These are phyloP conservation scores for Colletotrichum viniferum DNA, from an alignment of 2,329 filamentous ascomycete species.

Conservation along the genomic window DNA sequence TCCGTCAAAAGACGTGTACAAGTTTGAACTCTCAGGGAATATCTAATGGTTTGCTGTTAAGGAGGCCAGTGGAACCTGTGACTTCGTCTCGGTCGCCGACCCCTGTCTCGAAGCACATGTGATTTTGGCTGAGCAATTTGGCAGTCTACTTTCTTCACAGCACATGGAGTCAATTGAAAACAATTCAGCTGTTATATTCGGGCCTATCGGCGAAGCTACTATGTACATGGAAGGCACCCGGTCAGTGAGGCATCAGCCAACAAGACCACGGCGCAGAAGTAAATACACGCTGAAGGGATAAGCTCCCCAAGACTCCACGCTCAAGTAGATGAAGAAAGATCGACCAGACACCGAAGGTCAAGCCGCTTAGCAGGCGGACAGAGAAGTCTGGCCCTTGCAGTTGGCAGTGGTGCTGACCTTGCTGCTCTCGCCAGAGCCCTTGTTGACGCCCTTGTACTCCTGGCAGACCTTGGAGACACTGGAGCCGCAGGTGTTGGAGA, in stretches of 20 bases:
- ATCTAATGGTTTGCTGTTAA: neutral
- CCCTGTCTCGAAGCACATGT: neutral
- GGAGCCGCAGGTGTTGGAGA: slow-evolving; percentile 25
- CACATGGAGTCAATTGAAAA: neutral
- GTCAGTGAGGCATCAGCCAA: neutral
- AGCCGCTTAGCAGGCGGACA: slow-evolving; percentile 10
- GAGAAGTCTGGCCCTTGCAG: slow-evolving; percentile 21
- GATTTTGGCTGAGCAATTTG: neutral
- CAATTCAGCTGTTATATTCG: neutral
- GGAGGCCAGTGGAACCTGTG: rapidly evolving
- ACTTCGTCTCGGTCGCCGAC: neutral
- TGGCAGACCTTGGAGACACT: slow-evolving; percentile 23
- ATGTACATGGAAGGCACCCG: slow-evolving; percentile 8
- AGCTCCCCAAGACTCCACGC: neutral
- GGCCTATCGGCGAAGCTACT: neutral
- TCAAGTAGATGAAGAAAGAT: neutral
- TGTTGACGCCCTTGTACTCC: slow-evolving; percentile 23
- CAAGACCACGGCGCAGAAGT: neutral
- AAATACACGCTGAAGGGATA: neutral
- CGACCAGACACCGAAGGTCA: rapidly evolving
- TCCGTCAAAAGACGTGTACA: neutral
- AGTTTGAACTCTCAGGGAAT: rapidly evolving
- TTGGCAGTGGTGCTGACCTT: slow-evolving; percentile 23
- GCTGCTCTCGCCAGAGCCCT: slow-evolving; percentile 11
- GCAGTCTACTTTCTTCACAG: neutral